Evolutionary conservation across 345 rosid genomes (phyloP).

Genomic region (Isatis tinctoria): DNA sequence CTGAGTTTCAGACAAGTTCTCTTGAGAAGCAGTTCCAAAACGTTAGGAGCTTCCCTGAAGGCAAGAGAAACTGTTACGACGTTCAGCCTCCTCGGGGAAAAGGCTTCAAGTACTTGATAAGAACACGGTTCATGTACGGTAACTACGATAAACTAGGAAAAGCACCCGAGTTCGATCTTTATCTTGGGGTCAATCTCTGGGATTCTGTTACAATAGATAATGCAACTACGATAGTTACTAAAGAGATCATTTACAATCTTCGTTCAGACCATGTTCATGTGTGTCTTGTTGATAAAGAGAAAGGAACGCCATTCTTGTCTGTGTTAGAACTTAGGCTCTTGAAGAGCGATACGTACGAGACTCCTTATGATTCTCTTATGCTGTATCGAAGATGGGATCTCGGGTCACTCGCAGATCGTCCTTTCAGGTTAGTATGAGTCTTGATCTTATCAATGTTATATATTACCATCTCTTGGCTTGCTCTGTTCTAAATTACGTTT

Average conservation of each 20-base stretch:
- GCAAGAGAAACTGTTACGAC: slow-evolving; percentile 35
- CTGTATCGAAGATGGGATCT: slow-evolving; percentile 3
- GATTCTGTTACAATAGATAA: slow-evolving; percentile 1
- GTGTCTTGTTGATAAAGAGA: slow-evolving; percentile 44
- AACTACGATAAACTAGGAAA: slow-evolving; percentile 38
- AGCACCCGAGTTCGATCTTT: slow-evolving; percentile 41
- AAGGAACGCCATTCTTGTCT: slow-evolving; percentile 47
- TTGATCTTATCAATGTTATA: neutral
- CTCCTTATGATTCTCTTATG: neutral
- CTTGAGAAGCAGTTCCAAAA: slow-evolving; percentile 17
- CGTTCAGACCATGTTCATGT: slow-evolving; percentile 29
- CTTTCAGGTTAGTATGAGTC: neutral
- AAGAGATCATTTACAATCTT: slow-evolving; percentile 39
- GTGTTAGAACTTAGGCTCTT: slow-evolving; percentile 42
- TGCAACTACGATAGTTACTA: neutral
- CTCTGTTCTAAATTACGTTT: neutral
- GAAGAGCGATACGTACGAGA: slow-evolving; percentile 4
- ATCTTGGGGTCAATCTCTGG: slow-evolving; percentile 47
- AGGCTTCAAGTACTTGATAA: slow-evolving; percentile 37
- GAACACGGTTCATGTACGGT: slow-evolving; percentile 48
- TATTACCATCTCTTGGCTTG: neutral
- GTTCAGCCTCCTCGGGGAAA: slow-evolving; percentile 17
- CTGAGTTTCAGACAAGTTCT: neutral
- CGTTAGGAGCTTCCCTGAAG: slow-evolving; percentile 40
- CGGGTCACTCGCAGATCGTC: neutral